These are phyloP conservation scores for Saccharomycopsis vini DNA, from an alignment of 805 yeast species.

Conservation along the genomic window DNA sequence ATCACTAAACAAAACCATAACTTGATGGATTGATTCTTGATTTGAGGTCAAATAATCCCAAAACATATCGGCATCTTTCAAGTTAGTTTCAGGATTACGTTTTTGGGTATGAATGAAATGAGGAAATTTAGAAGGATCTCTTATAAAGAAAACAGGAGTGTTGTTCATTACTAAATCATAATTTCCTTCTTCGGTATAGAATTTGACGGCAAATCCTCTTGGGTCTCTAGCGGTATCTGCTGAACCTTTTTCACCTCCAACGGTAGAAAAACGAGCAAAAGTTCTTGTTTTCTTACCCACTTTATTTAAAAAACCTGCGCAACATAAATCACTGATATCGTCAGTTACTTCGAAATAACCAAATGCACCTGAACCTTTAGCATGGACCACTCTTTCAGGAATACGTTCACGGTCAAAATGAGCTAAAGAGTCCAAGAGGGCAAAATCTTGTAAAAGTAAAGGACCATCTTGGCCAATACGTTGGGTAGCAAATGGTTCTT, in stretches of 20 bases:
- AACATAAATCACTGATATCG: slow-evolving; percentile 65
- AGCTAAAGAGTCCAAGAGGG: slow-evolving; percentile 70
- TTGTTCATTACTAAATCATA: slow-evolving; percentile 68
- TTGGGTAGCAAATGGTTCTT: slow-evolving; percentile 69
- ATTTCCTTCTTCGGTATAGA: slow-evolving; percentile 60
- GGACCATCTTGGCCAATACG: slow-evolving; percentile 74
- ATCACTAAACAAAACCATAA: slow-evolving; percentile 63
- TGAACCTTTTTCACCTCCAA: slow-evolving; percentile 61
- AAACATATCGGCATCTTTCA: slow-evolving; percentile 72
- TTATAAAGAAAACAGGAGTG: slow-evolving; percentile 70
- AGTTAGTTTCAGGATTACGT: slow-evolving; percentile 61
- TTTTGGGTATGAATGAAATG: slow-evolving; percentile 82
- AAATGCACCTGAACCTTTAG: slow-evolving; percentile 88
- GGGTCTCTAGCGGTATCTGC: slow-evolving; percentile 64
- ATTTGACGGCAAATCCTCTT: slow-evolving; percentile 57
- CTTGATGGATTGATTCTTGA: slow-evolving; percentile 70
- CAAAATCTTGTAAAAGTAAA: slow-evolving; percentile 70
- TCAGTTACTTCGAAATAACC: slow-evolving; percentile 84
- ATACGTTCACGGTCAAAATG: slow-evolving; percentile 87
- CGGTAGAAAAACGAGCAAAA: slow-evolving; percentile 61
- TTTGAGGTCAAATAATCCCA: slow-evolving; percentile 76
- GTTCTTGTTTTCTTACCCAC: slow-evolving; percentile 76
- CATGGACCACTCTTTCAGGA: slow-evolving; percentile 90
- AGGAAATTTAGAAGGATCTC: slow-evolving; percentile 80
- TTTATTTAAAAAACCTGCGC: slow-evolving; percentile 58